Base-by-base conservation (phyloP, 139 green algal genomes). In the Micractinium sp. region DNA sequence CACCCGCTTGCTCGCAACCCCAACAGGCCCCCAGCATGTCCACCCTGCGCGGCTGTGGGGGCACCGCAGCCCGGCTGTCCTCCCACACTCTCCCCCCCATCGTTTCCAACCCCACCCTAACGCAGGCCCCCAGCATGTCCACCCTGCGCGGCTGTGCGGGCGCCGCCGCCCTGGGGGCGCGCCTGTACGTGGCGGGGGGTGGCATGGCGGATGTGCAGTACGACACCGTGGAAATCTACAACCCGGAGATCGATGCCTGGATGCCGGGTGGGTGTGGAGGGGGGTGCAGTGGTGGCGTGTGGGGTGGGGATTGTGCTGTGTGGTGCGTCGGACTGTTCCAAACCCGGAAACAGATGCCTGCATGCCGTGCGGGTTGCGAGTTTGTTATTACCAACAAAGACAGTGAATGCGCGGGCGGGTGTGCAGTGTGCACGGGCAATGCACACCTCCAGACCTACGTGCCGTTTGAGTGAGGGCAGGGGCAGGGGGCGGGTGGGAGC, bases 161-260 rank as follows among this genome's bases (percentile, higher is more conserved):
- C 41, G 61, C 81, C 35, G 90, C 81, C 1, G 76, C 76, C 20
- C 75, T 94, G 77, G 81, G 86, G 36, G 88, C 77, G 41, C 86
- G 87, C 85, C 23, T 94, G 66, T 94, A 92, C 33, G 91, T 90
- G 31, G 86, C 91, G 22, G 92, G 91, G 0, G 92, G 92, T 3
- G 91, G 92, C 18, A 69, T 87, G 69, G 87, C 74, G 1, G 61
- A 85, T 25, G 66, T 76, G 29, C 85, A 92, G 53, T 85, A 87
- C 66, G 85, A 91, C 85, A 88, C 85, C 31, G 61, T 77, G 16
- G 91, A 93, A 87, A 85, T 95, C 0, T 90, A 85, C 73, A 85
- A 93, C 73, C 88, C 87, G 0, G 81, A 88, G 19, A 71, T 66
- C 78, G 88, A 94, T 53, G 71, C 75, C 15, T 95, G 90, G 90